Evolutionary conservation across 129 eudicot genomes (phyloP).

Genomic region (Centrapalus pauciflorus): DNA sequence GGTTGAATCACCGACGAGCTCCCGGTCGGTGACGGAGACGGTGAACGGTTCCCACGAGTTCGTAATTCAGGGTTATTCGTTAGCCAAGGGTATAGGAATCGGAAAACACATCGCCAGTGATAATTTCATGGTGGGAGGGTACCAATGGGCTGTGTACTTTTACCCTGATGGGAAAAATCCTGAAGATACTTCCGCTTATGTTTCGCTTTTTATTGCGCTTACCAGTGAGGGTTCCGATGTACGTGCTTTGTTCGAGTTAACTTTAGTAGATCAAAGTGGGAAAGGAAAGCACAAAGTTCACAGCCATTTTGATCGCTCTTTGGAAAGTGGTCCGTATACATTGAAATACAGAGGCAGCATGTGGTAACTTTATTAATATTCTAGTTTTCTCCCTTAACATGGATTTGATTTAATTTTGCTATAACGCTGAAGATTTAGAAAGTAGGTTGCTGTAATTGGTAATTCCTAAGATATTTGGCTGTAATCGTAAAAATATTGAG

Average conservation of each 20-base stretch:
- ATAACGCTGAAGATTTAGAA: no score
- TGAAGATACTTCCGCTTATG: slow-evolving; percentile 71
- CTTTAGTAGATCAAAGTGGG: slow-evolving; percentile 78
- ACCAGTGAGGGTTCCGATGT: slow-evolving; percentile 87
- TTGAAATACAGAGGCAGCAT: slow-evolving; percentile 81
- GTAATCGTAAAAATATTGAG: no score
- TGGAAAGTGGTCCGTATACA: slow-evolving; percentile 82
- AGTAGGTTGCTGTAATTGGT: no score
- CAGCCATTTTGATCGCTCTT: slow-evolving; percentile 75
- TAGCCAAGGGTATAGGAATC: slow-evolving; percentile 83
- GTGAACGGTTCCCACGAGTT: slow-evolving; percentile 83
- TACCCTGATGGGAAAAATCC: slow-evolving; percentile 89
- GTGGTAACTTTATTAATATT: slow-evolving; percentile 44
- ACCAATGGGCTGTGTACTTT: slow-evolving; percentile 79
- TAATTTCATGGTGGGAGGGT: slow-evolving; percentile 72
- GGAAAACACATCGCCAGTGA: slow-evolving; percentile 89
- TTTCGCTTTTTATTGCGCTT: slow-evolving; percentile 71
- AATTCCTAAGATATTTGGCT: no score
- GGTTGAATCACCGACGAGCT: slow-evolving; percentile 43
- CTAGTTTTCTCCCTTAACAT: no score
- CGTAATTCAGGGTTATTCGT: slow-evolving; percentile 69
- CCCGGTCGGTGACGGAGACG: slow-evolving; percentile 66
- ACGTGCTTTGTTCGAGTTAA: slow-evolving; percentile 74
- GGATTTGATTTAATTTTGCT: no score
- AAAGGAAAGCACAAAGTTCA: slow-evolving; percentile 76